A percentile compares a stretch with the other conserved stretches of the same genome.
These are phyloP conservation scores for Penicillium paradoxum DNA, from an alignment of 495 filamentous ascomycete genomes.

Conservation along the genomic window DNA sequence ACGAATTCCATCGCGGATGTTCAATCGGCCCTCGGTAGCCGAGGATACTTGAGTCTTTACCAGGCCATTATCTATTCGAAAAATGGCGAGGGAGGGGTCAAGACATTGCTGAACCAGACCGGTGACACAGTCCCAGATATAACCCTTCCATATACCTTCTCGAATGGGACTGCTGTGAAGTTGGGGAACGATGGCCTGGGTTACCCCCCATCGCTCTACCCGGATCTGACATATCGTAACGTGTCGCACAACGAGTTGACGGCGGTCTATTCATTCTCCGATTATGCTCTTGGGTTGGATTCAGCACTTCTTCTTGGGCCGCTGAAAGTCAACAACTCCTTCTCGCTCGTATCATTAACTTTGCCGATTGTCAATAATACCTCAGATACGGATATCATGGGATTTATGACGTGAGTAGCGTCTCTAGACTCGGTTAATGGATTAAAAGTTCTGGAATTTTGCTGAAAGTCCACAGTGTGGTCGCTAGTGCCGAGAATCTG, in stretches of 20 bases:
- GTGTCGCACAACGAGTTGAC: slow-evolving; percentile 29
- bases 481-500: slow-evolving; percentile 59
- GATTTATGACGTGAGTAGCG: slow-evolving; percentile 52
- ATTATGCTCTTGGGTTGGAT: slow-evolving; percentile 46
- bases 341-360: slow-evolving; percentile 76
- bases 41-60: slow-evolving; percentile 43
- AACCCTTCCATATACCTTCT: slow-evolving; percentile 49
- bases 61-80: slow-evolving; percentile 65
- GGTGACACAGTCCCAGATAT: slow-evolving; percentile 41
- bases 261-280: slow-evolving; percentile 31
- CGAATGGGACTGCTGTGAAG: slow-evolving; percentile 51
- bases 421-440: not conserved
- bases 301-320: slow-evolving; percentile 64
- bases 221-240: slow-evolving; percentile 62
- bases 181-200: slow-evolving; percentile 58
- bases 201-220: slow-evolving; percentile 65
- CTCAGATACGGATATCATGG: slow-evolving; percentile 55
- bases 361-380: slow-evolving; percentile 65
- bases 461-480: slow-evolving; percentile 41
- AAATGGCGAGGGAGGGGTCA: slow-evolving; percentile 45
- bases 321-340: slow-evolving; percentile 58
- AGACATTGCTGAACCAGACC: slow-evolving; percentile 59
- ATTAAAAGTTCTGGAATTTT: not conserved
- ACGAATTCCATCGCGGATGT: slow-evolving; percentile 51
- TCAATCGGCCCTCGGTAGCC: slow-evolving; percentile 52